phyloP scores from a whole-genome alignment of 768 basidiomycete species.

The Galerina sulciceps region DNA sequence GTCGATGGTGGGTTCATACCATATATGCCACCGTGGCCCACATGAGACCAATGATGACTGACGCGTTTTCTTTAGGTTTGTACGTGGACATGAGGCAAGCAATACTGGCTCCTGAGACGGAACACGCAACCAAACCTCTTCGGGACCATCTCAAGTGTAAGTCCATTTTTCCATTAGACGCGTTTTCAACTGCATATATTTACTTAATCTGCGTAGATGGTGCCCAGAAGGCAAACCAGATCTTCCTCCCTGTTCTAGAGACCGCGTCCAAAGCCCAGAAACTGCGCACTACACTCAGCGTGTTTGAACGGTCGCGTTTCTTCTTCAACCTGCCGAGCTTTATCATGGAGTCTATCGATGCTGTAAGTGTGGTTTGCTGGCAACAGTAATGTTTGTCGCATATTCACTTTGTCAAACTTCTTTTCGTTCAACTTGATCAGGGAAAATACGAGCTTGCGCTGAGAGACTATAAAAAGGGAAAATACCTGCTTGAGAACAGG shows the following conservation, averaged over 20 bases:
- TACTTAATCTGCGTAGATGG: constrained; percentile 54
- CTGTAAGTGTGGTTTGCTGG: constrained; percentile 49
- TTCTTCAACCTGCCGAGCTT: constrained; percentile 96
- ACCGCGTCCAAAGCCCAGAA: constrained; percentile 93
- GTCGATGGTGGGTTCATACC: constrained; percentile 73
- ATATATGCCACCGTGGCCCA: no score
- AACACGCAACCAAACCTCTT: constrained; percentile 82
- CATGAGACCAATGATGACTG: background rate
- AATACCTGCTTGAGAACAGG: constrained; percentile 86
- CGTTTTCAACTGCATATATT: background rate
- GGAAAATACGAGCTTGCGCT: constrained; percentile 93
- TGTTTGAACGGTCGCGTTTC: constrained; percentile 98
- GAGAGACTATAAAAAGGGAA: constrained; percentile 96
- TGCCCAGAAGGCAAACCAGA: constrained; percentile 88
- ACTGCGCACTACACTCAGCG: constrained; percentile 85
- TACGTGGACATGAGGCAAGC: constrained; percentile 93
- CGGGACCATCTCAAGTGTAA: constrained; percentile 83
- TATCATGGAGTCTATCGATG: constrained; percentile 86
- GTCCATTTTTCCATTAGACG: constrained; percentile 20
- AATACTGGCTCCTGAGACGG: constrained; percentile 73
- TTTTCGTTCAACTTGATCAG: constrained; percentile 39
- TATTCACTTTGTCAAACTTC: background rate
- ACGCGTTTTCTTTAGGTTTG: constrained; percentile 58
- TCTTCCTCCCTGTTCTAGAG: constrained; percentile 94
- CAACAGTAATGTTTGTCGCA: no score